These are phyloP conservation scores for Leptographium wingfieldii DNA, from an alignment of 2,329 filamentous ascomycete species.

Conservation along the genomic window DNA sequence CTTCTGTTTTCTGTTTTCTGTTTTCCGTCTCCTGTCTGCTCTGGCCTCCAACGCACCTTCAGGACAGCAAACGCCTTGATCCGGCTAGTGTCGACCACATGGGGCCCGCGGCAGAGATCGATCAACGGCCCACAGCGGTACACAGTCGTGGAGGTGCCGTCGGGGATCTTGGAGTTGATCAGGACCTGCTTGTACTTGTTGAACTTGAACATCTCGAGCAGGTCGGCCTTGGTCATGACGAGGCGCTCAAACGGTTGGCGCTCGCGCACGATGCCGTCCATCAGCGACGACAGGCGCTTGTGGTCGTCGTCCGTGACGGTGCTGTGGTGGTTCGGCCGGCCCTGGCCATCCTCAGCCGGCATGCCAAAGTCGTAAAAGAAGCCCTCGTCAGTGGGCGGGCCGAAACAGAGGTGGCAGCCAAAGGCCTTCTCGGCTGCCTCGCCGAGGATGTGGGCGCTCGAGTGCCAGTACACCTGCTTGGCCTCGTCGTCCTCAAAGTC, in stretches of 20 bases:
- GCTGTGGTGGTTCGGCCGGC: conserved; percentile 14
- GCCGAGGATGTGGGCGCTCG: conserved; percentile 87
- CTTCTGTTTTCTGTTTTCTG: neutral
- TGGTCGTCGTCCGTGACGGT: conserved; percentile 67
- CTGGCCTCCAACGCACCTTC: conserved; percentile 31
- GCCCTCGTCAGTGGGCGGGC: conserved; percentile 78
- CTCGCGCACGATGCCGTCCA: conserved; percentile 81
- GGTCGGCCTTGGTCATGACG: conserved; percentile 76
- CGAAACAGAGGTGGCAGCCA: conserved; percentile 85
- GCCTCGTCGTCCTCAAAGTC: conserved; percentile 64
- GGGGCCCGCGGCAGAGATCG: conserved; percentile 88
- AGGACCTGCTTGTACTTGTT: conserved; percentile 99
- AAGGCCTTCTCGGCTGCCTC: conserved; percentile 86
- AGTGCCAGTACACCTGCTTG: conserved; percentile 97
- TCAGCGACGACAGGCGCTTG: conserved; percentile 71
- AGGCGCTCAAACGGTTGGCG: conserved; percentile 91
- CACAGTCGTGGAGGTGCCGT: conserved; percentile 84
- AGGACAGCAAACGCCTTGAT: conserved; percentile 93
- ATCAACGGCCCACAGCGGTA: conserved; percentile 91
- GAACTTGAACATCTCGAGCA: conserved; percentile 93
- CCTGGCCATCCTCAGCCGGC: conserved; percentile 40
- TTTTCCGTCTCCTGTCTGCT: neutral
- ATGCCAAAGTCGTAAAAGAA: conserved; percentile 98
- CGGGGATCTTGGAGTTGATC: conserved; percentile 82
- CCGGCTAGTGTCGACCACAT: conserved; percentile 84